Conservation (phyloP, 176 grass and related monocot genomes). For the Oryza officinalis region DNA sequence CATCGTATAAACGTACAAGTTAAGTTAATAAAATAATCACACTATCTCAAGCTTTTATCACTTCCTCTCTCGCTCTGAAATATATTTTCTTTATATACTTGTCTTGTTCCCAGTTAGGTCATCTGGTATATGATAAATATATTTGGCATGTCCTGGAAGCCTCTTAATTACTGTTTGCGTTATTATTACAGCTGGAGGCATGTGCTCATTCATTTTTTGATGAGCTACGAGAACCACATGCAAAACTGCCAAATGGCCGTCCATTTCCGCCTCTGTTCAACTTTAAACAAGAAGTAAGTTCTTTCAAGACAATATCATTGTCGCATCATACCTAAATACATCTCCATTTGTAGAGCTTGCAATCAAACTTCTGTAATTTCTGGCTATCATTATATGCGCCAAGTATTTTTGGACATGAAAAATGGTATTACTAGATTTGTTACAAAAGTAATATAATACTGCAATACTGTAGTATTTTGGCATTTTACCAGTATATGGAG, state of each 20-base stretch:
- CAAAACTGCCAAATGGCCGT: slow-evolving; percentile 56
- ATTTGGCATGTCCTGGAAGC: neutral
- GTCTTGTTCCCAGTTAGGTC: neutral
- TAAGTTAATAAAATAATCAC: neutral
- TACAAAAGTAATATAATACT: neutral
- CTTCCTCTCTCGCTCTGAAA: slow-evolving; percentile 7
- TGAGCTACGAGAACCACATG: slow-evolving; percentile 55
- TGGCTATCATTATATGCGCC: neutral
- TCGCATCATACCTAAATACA: neutral
- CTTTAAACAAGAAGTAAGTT: slow-evolving; percentile 64
- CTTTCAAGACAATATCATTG: neutral
- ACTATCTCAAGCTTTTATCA: neutral
- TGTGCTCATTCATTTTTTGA: slow-evolving; percentile 67
- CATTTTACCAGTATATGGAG: neutral
- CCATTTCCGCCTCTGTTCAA: slow-evolving; percentile 61
- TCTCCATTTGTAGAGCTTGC: neutral
- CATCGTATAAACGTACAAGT: neutral
- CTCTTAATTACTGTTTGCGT: neutral
- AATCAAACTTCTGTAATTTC: neutral
- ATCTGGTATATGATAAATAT: neutral
- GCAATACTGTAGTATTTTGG: neutral
- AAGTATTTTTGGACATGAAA: neutral
- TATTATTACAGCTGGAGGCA: slow-evolving; percentile 53
- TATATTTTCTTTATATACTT: neutral
- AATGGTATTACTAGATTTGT: neutral